These are phyloP conservation scores for Tetrahymena thermophila DNA, from an alignment of 73 alveolate genomes.

Conservation along the genomic window DNA sequence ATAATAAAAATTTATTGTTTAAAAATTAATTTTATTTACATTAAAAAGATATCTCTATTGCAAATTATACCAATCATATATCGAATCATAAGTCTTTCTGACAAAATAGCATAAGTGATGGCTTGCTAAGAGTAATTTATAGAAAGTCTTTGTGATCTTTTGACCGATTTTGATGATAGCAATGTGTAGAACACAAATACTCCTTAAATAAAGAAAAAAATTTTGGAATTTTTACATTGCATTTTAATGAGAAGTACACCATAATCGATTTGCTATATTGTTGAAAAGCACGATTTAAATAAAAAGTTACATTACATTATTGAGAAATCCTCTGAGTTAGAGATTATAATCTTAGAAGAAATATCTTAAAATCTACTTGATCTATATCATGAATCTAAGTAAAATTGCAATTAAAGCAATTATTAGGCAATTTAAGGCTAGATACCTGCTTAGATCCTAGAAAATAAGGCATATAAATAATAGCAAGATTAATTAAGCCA, in stretches of 20 bases:
- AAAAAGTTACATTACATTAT: not conserved
- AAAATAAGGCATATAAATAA: not conserved
- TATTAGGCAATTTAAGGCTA: not conserved
- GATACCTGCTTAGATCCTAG: not conserved
- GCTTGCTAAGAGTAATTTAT: not conserved
- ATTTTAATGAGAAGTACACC: not conserved
- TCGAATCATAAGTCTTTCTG: not conserved
- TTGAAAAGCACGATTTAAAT: not conserved
- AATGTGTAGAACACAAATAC: not conserved
- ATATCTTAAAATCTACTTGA: not conserved
- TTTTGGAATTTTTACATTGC: not conserved
- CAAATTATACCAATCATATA: not conserved
- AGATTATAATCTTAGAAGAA: not conserved
- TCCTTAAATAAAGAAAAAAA: not conserved
- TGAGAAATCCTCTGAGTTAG: not conserved
- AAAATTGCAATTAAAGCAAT: not conserved
- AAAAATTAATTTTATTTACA: not conserved
- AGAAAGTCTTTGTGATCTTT: not conserved
- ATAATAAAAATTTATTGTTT: not conserved
- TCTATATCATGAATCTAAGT: not conserved
- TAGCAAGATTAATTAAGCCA: not conserved
- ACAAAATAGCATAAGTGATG: not conserved
- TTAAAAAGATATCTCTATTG: not conserved
- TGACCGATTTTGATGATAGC: not conserved
- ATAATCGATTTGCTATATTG: not conserved